phyloP scores from a whole-genome alignment of 2,329 filamentous ascomycete species.

The Salinomyces thailandicus region DNA sequence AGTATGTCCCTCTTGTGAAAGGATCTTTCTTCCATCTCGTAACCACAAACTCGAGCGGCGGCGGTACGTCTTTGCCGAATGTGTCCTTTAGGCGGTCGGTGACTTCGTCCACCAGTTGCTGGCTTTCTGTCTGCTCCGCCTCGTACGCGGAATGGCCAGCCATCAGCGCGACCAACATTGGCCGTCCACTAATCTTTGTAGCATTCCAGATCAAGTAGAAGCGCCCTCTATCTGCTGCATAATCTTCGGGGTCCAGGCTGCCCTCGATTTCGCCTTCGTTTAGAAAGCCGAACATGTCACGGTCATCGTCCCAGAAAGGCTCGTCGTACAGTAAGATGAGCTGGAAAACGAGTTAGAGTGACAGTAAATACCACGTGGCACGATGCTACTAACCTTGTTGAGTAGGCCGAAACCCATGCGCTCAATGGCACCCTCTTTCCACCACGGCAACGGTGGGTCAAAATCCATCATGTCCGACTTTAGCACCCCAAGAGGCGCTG shows the following conservation, averaged over 20 bases:
- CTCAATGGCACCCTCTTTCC: constrained; percentile 70
- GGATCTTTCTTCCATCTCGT: constrained; percentile 87
- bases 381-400: constrained; percentile 57
- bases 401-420: constrained; percentile 86
- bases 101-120: constrained; percentile 68
- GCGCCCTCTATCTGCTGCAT: constrained; percentile 67
- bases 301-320: constrained; percentile 79
- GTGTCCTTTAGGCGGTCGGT: constrained; percentile 66
- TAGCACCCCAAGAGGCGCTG: constrained; percentile 79
- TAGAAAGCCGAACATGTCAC: constrained; percentile 89
- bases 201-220: constrained; percentile 99
- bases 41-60: constrained; percentile 74
- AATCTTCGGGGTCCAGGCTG: constrained; percentile 70
- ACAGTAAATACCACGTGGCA: not conserved
- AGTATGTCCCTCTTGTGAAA: constrained; percentile 92
- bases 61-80: constrained; percentile 58
- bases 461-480: constrained; percentile 78
- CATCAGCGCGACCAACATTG: constrained; percentile 82
- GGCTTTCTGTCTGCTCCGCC: constrained; percentile 66
- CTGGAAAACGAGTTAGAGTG: constrained; percentile 21
- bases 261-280: constrained; percentile 59
- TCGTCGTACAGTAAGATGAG: constrained; percentile 78
- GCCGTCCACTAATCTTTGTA: constrained; percentile 76
- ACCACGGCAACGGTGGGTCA: constrained; percentile 75
- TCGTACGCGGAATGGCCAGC: constrained; percentile 88